Base-by-base conservation (phyloP, 164 flowering plant species). In the Echeveria elegans region DNA sequence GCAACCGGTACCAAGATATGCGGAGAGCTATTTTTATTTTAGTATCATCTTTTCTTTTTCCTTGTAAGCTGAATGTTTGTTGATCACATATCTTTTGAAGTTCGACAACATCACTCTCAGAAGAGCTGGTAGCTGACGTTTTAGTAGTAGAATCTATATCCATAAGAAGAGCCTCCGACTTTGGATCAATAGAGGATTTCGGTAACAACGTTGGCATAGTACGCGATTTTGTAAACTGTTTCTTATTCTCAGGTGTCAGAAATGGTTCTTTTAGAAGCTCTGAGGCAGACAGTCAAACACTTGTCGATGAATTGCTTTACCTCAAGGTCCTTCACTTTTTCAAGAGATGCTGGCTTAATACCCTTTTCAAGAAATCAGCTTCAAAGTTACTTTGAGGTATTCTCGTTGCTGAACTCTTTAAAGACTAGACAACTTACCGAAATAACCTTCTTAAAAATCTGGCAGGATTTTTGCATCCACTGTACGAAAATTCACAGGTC, bases 391-490 rank as follows among this genome's bases (percentile, higher is more conserved):
- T 24, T 1, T 21, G 58, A 8, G 58, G 26, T 52, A 52, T 9
- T 48, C 16, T 3, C n/a, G 12, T 23, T 21, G 29, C 28, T 52
- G 58, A 21, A 52, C 58, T 52, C 29, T 10, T 50, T 50, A 21
- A 8, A 9, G 58, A 52, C 23, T 53, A 5, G 16, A 36, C 16
- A 9, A 81, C 90, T 80, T 76, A 86, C 91, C 60, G 85, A 77
- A 12, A 81, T 62, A 70, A 89, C 96, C 76, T 87, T 89, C 82
- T 86, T 87, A 67, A 68, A 89, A 45, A 89, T 89, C 70, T 89
- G 92, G 90, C 92, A 36, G 82, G 74, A 68, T 83, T 86, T 72
- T 63, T 76, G 77, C 92, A 89, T 77, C 87, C 96, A 67, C 64
- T 75, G 65, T 89, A 89, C 15, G 96, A 90, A 64, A 82, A 82